Evolutionary conservation across 371 early-diverging fungal species (phyloP).

Genomic region (Haplosporangium sp.): DNA sequence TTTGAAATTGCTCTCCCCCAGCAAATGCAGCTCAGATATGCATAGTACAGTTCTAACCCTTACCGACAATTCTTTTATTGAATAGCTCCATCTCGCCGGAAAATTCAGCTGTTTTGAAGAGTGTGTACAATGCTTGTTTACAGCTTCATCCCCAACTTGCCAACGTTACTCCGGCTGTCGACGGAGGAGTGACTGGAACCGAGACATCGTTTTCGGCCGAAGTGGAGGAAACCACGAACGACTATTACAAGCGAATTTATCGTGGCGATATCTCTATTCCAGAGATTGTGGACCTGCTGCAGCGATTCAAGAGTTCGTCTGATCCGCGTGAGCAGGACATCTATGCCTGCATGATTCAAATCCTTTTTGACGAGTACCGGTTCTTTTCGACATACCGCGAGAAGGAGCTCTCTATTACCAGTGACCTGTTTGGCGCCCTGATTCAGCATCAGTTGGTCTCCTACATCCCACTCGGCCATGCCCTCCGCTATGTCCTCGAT

Average conservation of each 20-base stretch:
- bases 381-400: conserved; percentile 96
- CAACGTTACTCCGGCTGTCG: conserved; percentile 53
- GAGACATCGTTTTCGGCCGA: conserved; percentile 62
- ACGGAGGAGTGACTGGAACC: conserved; percentile 31
- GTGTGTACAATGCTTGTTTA: conserved; percentile 67
- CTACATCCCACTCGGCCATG: conserved; percentile 77
- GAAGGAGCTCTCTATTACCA: conserved; percentile 89
- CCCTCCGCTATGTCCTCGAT: conserved; percentile 87
- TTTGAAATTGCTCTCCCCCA: not conserved
- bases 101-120: conserved; percentile 68
- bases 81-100: conserved; percentile 69
- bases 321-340: conserved; percentile 78
- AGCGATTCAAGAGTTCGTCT: conserved; percentile 75
- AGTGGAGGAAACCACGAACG: conserved; percentile 83
- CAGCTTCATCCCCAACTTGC: conserved; percentile 73
- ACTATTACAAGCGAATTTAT: conserved; percentile 83
- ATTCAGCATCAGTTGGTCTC: conserved; percentile 88
- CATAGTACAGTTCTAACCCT: no score
- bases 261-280: conserved; percentile 78
- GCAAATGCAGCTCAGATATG: no score
- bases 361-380: conserved; percentile 93
- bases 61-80: not conserved
- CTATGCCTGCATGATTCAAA: conserved; percentile 86
- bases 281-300: conserved; percentile 79
- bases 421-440: conserved; percentile 88